Evolutionary conservation across 306 rosid species (phyloP), one percentile per base, ranked within the genome.

Genomic region (Vigna radiata): DNA sequence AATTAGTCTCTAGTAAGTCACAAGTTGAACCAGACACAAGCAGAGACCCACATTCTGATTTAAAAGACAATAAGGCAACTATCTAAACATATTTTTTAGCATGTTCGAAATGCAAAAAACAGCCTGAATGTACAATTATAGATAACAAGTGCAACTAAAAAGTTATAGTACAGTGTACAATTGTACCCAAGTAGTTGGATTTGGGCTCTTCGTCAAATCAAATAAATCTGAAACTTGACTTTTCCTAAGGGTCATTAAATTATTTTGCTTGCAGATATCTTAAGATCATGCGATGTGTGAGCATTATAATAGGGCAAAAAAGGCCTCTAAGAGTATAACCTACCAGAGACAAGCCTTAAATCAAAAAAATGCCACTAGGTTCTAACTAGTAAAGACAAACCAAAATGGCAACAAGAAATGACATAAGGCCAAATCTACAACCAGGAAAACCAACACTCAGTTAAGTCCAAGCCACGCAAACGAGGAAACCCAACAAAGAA

Each of bases 351-450:
- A 65, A 9, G 14, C 70, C 31, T 27, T n/a, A 6, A 8, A 43
- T 23, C 29, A 43, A 73, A 59, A 73, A 59, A 73, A 44, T 15
- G 50, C 29, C 19, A 53, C 47, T 17, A 36, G 61, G n/a, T 59
- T 73, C 68, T 37, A n/a, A 46, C 29, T 25, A 31, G 9, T 25
- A 60, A 61, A 31, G 61, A 31, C 21, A 52, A 66, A 77, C 67
- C 67, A 4, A 76, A 25, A 39, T 4, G 25, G 25, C 27, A 59
- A 29, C 54, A 58, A 56, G 6, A 78, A 31, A 70, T 3, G 70
- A 21, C 27, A 33, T 1, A 16, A 19, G 71, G 47, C 15, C 27
- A 60, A 16, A 73, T n/a, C 25, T 44, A 23, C 55, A 39, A 33
- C 62, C 43, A 68, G 48, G 33, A 59, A 47, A 46, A 15, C 21